Percentiles rank a stretch among this genome's conserved stretches.
phyloP scores from a whole-genome alignment of 805 yeast genomes.

The Monosporozyma solicola region DNA sequence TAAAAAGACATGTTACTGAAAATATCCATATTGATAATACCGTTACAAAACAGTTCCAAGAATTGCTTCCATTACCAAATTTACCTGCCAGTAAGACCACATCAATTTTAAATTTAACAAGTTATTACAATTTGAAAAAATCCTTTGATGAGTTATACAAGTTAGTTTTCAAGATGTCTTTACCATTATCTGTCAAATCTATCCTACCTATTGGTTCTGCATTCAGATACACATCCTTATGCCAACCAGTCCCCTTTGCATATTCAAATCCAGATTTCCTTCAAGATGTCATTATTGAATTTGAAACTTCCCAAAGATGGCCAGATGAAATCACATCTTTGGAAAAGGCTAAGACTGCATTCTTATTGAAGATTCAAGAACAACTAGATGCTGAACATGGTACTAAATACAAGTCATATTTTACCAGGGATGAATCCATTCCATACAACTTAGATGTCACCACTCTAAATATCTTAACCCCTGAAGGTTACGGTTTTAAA shows the following conservation, averaged over 20 bases:
- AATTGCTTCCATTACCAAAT: conserved; percentile 50
- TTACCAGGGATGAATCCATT: conserved; percentile 58
- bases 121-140: conserved; percentile 36
- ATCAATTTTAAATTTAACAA: conserved; percentile 36
- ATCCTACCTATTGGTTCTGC: conserved; percentile 67
- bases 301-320: conserved; percentile 89
- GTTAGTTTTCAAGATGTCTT: conserved; percentile 39
- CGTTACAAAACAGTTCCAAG: conserved; percentile 39
- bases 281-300: conserved; percentile 73
- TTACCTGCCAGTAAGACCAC: conserved; percentile 49
- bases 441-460: conserved; percentile 57
- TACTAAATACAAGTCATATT: conserved; percentile 45
- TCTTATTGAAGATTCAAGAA: conserved; percentile 61
- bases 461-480: conserved; percentile 59
- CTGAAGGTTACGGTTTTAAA: conserved; percentile 84
- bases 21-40: conserved; percentile 21
- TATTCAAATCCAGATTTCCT: conserved; percentile 66
- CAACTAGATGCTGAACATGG: conserved; percentile 37
- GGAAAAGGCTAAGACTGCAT: conserved; percentile 87
- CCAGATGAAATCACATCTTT: conserved; percentile 83
- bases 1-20: conserved; percentile 54
- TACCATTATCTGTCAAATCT: conserved; percentile 67
- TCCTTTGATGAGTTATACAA: conserved; percentile 55
- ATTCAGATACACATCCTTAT: conserved; percentile 64
- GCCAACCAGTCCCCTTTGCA: conserved; percentile 79